Percentiles rank a stretch among this genome's conserved stretches.
Evolutionary conservation across 2,329 filamentous ascomycete genomes (phyloP).

Genomic region (Pseudogymnoascus sp.): DNA sequence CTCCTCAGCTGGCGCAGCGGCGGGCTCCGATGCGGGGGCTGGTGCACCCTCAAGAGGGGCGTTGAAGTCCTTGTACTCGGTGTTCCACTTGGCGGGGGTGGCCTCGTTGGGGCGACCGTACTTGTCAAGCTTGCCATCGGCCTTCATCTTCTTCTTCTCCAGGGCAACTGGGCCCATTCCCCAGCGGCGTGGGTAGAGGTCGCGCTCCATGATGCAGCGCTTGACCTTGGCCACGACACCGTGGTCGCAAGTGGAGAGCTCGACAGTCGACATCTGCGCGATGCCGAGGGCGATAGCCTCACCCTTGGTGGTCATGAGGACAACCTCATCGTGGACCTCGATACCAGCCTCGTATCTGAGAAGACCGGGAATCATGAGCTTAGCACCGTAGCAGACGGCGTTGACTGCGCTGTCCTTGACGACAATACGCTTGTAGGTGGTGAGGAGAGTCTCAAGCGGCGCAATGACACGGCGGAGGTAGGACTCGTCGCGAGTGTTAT

Average conservation of each 20-base stretch:
- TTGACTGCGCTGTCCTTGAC: conserved; percentile 97
- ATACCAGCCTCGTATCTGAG: conserved; percentile 87
- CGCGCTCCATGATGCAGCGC: conserved; percentile 99
- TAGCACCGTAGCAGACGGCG: conserved; percentile 96
- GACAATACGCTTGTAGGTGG: conserved; percentile 90
- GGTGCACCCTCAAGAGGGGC: conserved; percentile 38
- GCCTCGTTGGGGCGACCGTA: conserved; percentile 86
- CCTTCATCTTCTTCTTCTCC: conserved; percentile 99
- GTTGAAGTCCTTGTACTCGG: conserved; percentile 85
- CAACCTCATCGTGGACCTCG: conserved; percentile 91
- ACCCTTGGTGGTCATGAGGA: conserved; percentile 98
- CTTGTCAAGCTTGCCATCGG: conserved; percentile 96
- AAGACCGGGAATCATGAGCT: conserved; percentile 96
- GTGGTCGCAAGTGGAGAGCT: conserved; percentile 94
- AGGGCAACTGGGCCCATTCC: conserved; percentile 85
- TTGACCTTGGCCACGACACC: conserved; percentile 98
- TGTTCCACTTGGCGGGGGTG: conserved; percentile 88
- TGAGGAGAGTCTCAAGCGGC: conserved; percentile 85
- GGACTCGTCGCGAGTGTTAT: conserved; percentile 91
- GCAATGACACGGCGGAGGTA: conserved; percentile 87
- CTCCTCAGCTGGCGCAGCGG: conserved; percentile 28
- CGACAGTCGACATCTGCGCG: conserved; percentile 95
- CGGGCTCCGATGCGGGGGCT: conserved; percentile 32
- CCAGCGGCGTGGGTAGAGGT: conserved; percentile 94
- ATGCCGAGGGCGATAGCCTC: conserved; percentile 96